phyloP scores from a whole-genome alignment of 768 basidiomycete genomes.

The Boletellus ananas region DNA sequence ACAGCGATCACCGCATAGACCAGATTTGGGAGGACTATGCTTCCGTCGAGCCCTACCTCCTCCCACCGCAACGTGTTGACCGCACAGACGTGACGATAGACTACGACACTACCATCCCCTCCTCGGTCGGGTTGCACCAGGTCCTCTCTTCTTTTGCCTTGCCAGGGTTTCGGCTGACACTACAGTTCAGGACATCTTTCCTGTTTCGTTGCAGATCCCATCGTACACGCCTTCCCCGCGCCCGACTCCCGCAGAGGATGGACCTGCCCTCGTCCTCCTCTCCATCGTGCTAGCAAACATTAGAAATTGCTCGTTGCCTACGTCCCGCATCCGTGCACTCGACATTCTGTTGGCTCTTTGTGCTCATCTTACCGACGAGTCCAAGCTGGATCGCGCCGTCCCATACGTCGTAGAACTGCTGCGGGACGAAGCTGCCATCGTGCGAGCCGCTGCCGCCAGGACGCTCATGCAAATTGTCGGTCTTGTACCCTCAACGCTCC shows the following conservation, averaged over 20 bases:
- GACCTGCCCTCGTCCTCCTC: constrained; percentile 84
- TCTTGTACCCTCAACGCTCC: constrained; percentile 5
- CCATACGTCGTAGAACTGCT: constrained; percentile 89
- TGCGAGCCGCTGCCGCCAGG: constrained; percentile 75
- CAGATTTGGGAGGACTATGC: constrained; percentile 86
- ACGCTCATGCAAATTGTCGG: constrained; percentile 82
- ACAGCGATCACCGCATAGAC: constrained; percentile 84
- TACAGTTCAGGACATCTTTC: constrained; percentile 62
- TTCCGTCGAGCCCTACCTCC: constrained; percentile 68
- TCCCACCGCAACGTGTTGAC: constrained; percentile 41
- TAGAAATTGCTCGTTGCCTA: constrained; percentile 80
- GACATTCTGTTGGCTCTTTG: constrained; percentile 84
- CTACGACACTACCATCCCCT: constrained; percentile 34
- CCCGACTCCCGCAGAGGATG: constrained; percentile 71
- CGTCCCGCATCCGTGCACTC: constrained; percentile 79
- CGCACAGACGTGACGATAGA: constrained; percentile 55
- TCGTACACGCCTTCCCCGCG: constrained; percentile 40
- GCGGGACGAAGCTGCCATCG: constrained; percentile 78
- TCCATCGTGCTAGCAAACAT: constrained; percentile 86
- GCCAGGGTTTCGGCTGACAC: not conserved
- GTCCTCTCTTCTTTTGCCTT: constrained; percentile 30
- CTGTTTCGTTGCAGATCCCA: constrained; percentile 66
- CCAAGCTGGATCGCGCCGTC: constrained; percentile 88
- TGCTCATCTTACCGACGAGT: constrained; percentile 86
- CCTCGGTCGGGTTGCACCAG: constrained; percentile 58